These are phyloP conservation scores for Alternaria sp. DNA, from an alignment of 2,329 filamentous ascomycete genomes.

Conservation along the genomic window DNA sequence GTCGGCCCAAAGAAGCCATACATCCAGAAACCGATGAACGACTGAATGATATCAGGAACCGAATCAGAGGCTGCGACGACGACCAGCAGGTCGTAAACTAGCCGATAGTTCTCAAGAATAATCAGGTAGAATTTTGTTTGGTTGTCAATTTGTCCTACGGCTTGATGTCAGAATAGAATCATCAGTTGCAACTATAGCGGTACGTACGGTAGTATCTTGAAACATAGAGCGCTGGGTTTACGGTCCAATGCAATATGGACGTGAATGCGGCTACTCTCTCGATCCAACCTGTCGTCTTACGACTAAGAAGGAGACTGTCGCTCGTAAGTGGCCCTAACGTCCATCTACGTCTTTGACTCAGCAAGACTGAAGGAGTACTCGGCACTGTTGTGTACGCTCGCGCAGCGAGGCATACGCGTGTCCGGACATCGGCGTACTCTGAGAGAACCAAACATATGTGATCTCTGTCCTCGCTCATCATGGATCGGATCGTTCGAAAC, in stretches of 20 bases:
- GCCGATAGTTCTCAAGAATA: neutral
- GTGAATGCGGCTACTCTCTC: constrained; percentile 7
- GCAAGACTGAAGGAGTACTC: neutral
- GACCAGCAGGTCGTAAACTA: neutral
- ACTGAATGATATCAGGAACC: neutral
- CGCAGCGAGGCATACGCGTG: constrained; percentile 6
- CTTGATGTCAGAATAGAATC: neutral
- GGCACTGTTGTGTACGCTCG: constrained; percentile 9
- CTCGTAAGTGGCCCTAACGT: constrained; percentile 14
- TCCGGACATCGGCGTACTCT: constrained; percentile 8
- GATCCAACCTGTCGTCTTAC: constrained; percentile 8
- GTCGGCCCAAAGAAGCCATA: neutral
- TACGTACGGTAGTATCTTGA: constrained; percentile 7
- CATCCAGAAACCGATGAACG: neutral
- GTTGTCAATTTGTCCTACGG: neutral
- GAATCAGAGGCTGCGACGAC: neutral
- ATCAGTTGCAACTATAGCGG: neutral
- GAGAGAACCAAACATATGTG: constrained; percentile 10
- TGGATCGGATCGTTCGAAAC: constrained; percentile 9
- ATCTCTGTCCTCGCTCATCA: constrained; percentile 16
- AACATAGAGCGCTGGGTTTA: constrained; percentile 6
- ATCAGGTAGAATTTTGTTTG: neutral
- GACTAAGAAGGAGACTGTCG: constrained; percentile 5
- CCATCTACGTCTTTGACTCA: constrained; percentile 14
- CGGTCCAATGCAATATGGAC: constrained; percentile 6